phyloP scores from a whole-genome alignment of 164 flowering plant species.

The Berberis thunbergii region DNA sequence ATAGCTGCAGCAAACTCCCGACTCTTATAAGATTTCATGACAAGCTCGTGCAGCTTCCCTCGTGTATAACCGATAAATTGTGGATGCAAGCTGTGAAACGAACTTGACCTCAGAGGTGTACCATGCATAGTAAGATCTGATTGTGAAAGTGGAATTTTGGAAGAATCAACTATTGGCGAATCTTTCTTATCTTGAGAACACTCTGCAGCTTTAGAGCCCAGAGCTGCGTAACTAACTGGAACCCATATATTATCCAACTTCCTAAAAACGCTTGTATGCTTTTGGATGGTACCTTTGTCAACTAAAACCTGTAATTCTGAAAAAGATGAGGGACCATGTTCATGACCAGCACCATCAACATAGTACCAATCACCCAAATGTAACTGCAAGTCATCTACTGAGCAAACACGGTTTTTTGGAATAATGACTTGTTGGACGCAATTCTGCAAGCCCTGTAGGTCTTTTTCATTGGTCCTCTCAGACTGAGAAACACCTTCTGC shows the following conservation, averaged over 20 bases:
- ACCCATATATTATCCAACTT: conserved; percentile 85
- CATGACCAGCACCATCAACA: conserved; percentile 91
- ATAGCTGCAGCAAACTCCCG: conserved; percentile 90
- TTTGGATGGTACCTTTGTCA: conserved; percentile 54
- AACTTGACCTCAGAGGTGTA: conserved; percentile 18
- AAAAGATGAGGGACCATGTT: conserved; percentile 67
- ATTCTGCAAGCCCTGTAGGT: conserved; percentile 25
- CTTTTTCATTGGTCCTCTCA: conserved; percentile 28
- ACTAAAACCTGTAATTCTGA: conserved; percentile 53
- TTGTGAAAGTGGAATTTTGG: not conserved
- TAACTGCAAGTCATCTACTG: conserved; percentile 57
- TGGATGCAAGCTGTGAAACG: conserved; percentile 67
- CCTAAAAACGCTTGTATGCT: conserved; percentile 71
- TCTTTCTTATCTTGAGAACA: not conserved
- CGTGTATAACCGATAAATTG: conserved; percentile 87
- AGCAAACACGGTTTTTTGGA: conserved; percentile 66
- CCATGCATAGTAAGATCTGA: conserved; percentile 9
- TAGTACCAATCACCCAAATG: conserved; percentile 92
- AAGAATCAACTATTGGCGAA: not conserved
- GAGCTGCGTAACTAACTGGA: conserved; percentile 40
- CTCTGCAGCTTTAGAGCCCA: conserved; percentile 19
- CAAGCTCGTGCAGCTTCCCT: conserved; percentile 90
- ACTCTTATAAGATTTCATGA: conserved; percentile 91
- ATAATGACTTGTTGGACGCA: conserved; percentile 24
- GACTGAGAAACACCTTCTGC: conserved; percentile 37